A percentile compares a stretch with the other conserved stretches of the same genome.
Conservation (phyloP, 768 basidiomycete genomes). For the Trametes elegans region DNA sequence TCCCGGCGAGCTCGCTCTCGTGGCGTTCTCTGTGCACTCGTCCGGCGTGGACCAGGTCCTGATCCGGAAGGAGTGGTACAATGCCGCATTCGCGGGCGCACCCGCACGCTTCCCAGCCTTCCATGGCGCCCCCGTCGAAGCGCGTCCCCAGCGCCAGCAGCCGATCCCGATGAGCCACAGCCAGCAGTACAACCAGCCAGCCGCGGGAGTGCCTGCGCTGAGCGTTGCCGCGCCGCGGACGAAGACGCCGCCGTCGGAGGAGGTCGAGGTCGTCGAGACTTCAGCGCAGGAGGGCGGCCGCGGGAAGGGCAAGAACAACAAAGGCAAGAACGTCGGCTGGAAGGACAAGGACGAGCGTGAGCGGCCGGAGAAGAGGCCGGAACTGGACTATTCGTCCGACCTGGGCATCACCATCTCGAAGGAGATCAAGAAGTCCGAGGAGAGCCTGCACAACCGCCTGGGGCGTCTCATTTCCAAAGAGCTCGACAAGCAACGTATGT, state of each 20-base stretch:
- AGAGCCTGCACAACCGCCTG: slow-evolving; percentile 71
- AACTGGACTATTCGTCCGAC: slow-evolving; percentile 34
- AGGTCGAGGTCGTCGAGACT: slow-evolving; percentile 65
- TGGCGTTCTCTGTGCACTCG: slow-evolving; percentile 87
- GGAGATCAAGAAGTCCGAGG: slow-evolving; percentile 84
- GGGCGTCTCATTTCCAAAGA: slow-evolving; percentile 81
- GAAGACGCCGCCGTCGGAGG: slow-evolving; percentile 74
- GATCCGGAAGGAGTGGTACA: slow-evolving; percentile 83
- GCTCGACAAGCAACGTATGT: slow-evolving; percentile 79
- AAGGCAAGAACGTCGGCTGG: slow-evolving; percentile 60
- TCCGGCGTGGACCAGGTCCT: slow-evolving; percentile 88
- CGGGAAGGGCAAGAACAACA: slow-evolving; percentile 49
- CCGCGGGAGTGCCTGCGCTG: slow-evolving; percentile 17
- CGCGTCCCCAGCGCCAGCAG: slow-evolving; percentile 19
- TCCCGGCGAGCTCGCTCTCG: slow-evolving; percentile 74
- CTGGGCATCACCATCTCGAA: slow-evolving; percentile 61
- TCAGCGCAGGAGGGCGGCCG: slow-evolving; percentile 55
- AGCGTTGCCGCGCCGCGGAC: slow-evolving; percentile 34
- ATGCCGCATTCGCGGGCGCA: slow-evolving; percentile 56
- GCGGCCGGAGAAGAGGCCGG: slow-evolving; percentile 36
- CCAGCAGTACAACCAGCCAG: slow-evolving; percentile 19
- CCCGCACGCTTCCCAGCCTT: slow-evolving; percentile 62
- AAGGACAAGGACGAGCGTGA: slow-evolving; percentile 56
- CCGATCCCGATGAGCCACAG: neutral
- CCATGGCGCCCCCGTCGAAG: slow-evolving; percentile 24